Evolutionary conservation across 108 stramenopile species (phyloP), one percentile per base, ranked within the genome.

Genomic region (Pseudonitzschia multistriata): DNA sequence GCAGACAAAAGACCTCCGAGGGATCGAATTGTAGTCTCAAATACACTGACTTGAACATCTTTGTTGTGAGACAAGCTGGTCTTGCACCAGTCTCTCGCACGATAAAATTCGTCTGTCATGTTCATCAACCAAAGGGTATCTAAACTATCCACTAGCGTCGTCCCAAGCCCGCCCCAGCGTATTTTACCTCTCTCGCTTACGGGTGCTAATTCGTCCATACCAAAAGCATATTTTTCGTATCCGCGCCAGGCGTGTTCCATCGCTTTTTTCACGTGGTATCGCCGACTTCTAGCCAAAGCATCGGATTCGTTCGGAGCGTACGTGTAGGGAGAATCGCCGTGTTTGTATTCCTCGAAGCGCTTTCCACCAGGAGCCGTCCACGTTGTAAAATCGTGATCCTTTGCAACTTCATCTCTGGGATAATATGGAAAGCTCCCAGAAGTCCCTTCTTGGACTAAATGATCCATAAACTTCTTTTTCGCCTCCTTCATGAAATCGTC

Each of bases 21-120:
- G 55, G 79, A 91, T 7, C 99, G 90, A 77, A 99, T 99, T 28
- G 96, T 99, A 15, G 96, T 98, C 84, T 99, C 99, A 80, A 99
- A 99, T 45, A 94, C 88, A 33, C 90, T 92, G 3, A 98, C 97
- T 25, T 47, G 52, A 27, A 74, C 42, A 24, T 57, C 15, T 13
- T 84, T 75, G 49, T 83, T 78, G 68, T 88, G 71, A 33, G 65
- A 39, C 30, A 97, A 78, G 52, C 85, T 52, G 36, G 87, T 77
- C 27, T 80, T 66, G 0, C 97, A 89, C 97, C 96, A 99, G 27
- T 93, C 86, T 40, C 87, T 49, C 3, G 87, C 97, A 27, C 94
- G 77, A 48, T 73, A 75, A 68, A 98, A 99, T 77, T 97, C 98
- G 14, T 94, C 94, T 49, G 86, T 92, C 82, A 98, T 83, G 30